Evolutionary conservation across 495 filamentous ascomycete genomes (phyloP), one percentile per base, ranked within the genome.

Genomic region (Podospora appendiculata): DNA sequence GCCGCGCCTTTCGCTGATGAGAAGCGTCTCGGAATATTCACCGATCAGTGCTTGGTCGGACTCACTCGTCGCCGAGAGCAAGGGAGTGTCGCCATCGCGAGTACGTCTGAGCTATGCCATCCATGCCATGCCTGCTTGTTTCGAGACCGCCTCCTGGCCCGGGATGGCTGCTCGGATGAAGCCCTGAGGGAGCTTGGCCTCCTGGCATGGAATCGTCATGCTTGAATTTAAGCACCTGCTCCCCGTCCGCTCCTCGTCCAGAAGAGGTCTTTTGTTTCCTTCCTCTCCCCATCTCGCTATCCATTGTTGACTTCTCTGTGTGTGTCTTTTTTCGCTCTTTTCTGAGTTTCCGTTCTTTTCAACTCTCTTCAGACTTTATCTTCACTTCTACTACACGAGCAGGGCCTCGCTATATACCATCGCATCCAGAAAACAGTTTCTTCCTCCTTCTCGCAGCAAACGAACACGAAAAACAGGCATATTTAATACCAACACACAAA

Each of bases 151-250:
- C 38, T 33, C 41, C 49, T 32, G 9, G 4, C 32, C 32, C 25
- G 14, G 41, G 41, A 17, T n/a, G 12, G 3, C 16, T 18, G 39
- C 17, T 41, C 51, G 25, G 25, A 25, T 25, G 25, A 2, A 25
- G 25, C 25, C 25, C 25, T 25, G 25, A 25, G 25, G 2, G 25
- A 25, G 40, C 38, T 46, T 53, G 32, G 33, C 32, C 52, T 53
- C 60, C 38, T 17, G 51, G 48, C 51, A 60, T 62, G 32, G 55
- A 62, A 74, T 70, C 69, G 61, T 73, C 68, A 76, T 78, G 72
- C 74, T 75, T 47, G 58, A 18, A 72, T 78, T 73, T 76, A 78
- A 79, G 70, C 67, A 53, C 43, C 39, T 40, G n/a, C 46, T 16
- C 44, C 38, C 45, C 41, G 36, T 53, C 58, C 55, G 48, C 41